Evolutionary conservation across 2,329 filamentous ascomycete species (phyloP), one percentile per base, ranked within the genome.

Genomic region (Hymenoscyphus fructigenus): DNA sequence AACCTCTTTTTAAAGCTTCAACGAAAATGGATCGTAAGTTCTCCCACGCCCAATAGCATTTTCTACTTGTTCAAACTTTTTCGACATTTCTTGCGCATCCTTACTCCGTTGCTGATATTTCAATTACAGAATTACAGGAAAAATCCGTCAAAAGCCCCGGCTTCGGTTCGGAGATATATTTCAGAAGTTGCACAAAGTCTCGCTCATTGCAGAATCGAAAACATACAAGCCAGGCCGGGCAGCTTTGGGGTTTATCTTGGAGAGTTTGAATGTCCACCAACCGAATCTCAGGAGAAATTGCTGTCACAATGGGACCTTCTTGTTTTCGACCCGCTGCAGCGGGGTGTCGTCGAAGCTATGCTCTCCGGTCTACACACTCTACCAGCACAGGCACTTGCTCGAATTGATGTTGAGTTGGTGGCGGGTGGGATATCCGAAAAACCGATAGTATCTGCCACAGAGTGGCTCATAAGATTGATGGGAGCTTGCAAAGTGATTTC

Each of bases 281-380:
- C 75, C 3, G 60, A 63, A 17, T 65, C 71, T 23, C 73, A 81
- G 65, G 63, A 70, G 23, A 69, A 66, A n/a, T 58, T 82, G 6
- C 70, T 82, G n/a, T 63, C 72, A 44, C 72, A 76, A 69, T 81
- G 78, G 78, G 79, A 82, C 60, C 66, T 81, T n/a, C 64, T 81
- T 47, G 74, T 81, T 17, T 73, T 81, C 14, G 79, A 82, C 67
- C 79, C 80, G 2, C 72, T 77, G 20, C 75, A 78, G 65, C 47
- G 61, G 10, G 77, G 78, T 5, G 75, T 79, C 2, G 56, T 73
- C 2, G 71, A 76, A 4, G 78, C 76, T 4, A 72, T 80, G 61
- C 68, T 69, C 9, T 65, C 64, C 57, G 62, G 64, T 7, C 23
- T 58, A 14, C 68, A 71, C 59, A 15, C 56, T 4, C 36, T 68